Evolutionary conservation across 2,329 filamentous ascomycete genomes (phyloP), one percentile per base, ranked within the genome.

Genomic region (Fusarium longipes): DNA sequence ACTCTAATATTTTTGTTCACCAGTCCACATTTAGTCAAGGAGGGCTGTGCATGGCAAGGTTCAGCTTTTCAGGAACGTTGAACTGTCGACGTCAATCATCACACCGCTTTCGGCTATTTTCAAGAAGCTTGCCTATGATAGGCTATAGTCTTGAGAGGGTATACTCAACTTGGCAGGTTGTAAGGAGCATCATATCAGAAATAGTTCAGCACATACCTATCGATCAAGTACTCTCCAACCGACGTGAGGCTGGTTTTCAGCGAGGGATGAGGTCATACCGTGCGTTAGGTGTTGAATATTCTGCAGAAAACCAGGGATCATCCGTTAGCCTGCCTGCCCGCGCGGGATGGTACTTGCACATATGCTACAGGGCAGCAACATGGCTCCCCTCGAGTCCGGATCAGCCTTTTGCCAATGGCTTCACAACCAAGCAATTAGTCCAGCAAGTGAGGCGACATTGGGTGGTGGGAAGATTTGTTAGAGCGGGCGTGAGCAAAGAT

Each of bases 61-160:
- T 70, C 70, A 72, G 58, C 59, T 67, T 65, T 45, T 51, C 35
- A 64, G 65, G 65, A 65, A 68, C 65, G 44, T 52, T 44, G 65
- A 47, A 56, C 47, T 51, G 47, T 27, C 57, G 35, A 57, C 47
- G 52, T 47, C 45, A 53, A 56, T 57, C 50, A 47, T 42, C 59
- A 67, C 68, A 73, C 70, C 70, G 70, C 70, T 68, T 64, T 57
- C 47, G 33, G 45, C 50, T 57, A 22, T 33, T 43, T 27, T 33
- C 27, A 29, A 38, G 20, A 12, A 29, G 32, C 43, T 20, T 33
- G 45, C 35, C 27, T 47, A 30, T 40, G 18, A 40, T 35, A 48
- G 45, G 30, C 17, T 33, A 9, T 22, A 10, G 5, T n/a, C 30
- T 36, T 10, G 12, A 20, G n/a, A 38, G n/a, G 22, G 24, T 18